Conservation (phyloP, 495 filamentous ascomycete genomes). For the Neurospora sp. region DNA sequence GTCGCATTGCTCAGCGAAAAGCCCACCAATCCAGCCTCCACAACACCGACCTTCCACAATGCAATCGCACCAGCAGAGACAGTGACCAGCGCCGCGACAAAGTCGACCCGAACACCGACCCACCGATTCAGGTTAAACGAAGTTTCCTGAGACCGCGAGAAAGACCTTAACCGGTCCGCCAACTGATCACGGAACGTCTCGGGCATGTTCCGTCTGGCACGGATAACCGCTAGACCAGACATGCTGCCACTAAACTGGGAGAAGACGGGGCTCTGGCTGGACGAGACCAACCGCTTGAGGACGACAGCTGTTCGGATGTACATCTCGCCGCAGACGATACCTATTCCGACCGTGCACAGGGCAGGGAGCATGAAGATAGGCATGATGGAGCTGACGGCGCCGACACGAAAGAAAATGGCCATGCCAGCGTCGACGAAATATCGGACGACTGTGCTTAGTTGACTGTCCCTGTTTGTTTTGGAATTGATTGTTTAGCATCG, state of each 20-base stretch:
- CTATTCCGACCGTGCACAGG: constrained; percentile 28
- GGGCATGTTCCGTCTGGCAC: constrained; percentile 35
- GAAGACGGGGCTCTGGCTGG: constrained; percentile 39
- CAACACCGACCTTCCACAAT: constrained; percentile 27
- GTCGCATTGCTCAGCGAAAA: constrained; percentile 41
- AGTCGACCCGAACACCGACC: constrained; percentile 38
- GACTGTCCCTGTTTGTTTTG: constrained; percentile 12
- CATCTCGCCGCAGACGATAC: constrained; percentile 37
- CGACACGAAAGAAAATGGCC: constrained; percentile 32
- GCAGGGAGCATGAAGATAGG: constrained; percentile 40
- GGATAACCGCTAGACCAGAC: constrained; percentile 37
- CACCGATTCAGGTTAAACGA: constrained; percentile 42
- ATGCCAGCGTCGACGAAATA: constrained; percentile 28
- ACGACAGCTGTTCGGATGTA: constrained; percentile 39
- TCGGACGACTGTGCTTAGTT: constrained; percentile 29
- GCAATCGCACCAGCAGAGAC: constrained; percentile 37
- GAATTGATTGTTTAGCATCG: neutral
- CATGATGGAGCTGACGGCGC: constrained; percentile 38
- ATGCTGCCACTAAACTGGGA: constrained; percentile 42
- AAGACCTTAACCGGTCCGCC: constrained; percentile 31
- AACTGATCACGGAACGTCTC: constrained; percentile 31
- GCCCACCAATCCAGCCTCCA: constrained; percentile 37
- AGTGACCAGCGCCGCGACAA: constrained; percentile 37
- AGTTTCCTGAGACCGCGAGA: constrained; percentile 30
- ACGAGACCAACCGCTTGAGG: constrained; percentile 32